Evolutionary conservation across 2,329 filamentous ascomycete genomes (phyloP), one percentile per base, ranked within the genome.

Genomic region (Colletotrichum tropicicola): DNA sequence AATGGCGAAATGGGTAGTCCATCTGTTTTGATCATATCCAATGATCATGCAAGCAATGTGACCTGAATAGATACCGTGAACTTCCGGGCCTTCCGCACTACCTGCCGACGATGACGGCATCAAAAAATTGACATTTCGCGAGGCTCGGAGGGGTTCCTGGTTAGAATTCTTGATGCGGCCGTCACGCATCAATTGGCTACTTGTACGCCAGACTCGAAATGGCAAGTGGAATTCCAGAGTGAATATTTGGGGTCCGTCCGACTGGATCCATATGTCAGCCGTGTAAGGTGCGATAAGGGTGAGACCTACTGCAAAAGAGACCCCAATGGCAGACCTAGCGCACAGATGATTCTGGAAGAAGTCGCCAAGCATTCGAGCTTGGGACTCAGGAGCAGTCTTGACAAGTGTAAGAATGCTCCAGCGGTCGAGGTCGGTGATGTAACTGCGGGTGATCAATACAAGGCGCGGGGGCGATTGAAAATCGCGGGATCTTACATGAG

Each of bases 401-500:
- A 19, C 28, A 2, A 47, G 28, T 6, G 47, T 25, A 1, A 59
- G 6, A 3, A 59, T 37, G 3, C 37, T 15, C 47, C 56, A 59
- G 2, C 10, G 13, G 8, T 49, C 23, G 1, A 30, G 23, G n/a
- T 59, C 25, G 8, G 23, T 7, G 17, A 58, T 30, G 6, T 59
- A 59, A 5, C 56, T 59, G 44, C n/a, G 7, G 1, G 21, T 17
- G 4, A 7, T 8, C 17, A 3, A 43, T 4, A 43, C 9, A n/a
- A n/a, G n/a, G n/a, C n/a, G n/a, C n/a, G n/a, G n/a, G n/a, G n/a
- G n/a, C n/a, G n/a, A n/a, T n/a, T n/a, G n/a, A n/a, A n/a, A n/a
- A n/a, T n/a, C n/a, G n/a, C n/a, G n/a, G n/a, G n/a, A n/a, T n/a
- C 45, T 44, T 23, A 59, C 56, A 59, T 53, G 13, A 53, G 7